These are phyloP conservation scores for Schizochytrium sp. DNA, from an alignment of 108 stramenopile genomes.

Conservation along the genomic window DNA sequence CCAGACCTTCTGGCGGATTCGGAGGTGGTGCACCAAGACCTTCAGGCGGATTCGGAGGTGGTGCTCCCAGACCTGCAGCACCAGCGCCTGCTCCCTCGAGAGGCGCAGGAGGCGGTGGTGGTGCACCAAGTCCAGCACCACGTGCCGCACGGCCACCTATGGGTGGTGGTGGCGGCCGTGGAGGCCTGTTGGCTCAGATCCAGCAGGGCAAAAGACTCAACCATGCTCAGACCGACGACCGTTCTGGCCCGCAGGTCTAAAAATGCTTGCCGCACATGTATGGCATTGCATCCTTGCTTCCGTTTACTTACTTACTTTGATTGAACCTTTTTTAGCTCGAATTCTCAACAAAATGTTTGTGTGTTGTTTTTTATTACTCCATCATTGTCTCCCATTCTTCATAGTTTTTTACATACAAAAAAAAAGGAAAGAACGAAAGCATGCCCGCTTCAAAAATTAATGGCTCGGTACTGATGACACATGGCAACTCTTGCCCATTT, in stretches of 20 bases:
- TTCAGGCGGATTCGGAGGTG: slow-evolving; percentile 1
- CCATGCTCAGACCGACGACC: neutral
- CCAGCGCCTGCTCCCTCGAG: slow-evolving; percentile 7
- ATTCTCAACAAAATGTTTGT: no score
- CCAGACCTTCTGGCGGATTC: neutral
- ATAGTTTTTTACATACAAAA: no score
- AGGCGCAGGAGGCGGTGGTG: neutral
- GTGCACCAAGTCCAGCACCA: neutral
- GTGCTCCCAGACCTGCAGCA: neutral
- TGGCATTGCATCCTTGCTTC: neutral
- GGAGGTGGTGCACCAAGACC: neutral
- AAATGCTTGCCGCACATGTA: neutral
- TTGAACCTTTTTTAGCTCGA: no score
- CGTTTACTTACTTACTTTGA: no score
- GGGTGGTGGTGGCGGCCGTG: slow-evolving; percentile 44
- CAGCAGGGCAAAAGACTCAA: slow-evolving; percentile 20
- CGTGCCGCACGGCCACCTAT: slow-evolving; percentile 8
- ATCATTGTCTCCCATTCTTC: no score
- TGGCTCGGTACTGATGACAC: no score
- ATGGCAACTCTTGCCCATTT: no score
- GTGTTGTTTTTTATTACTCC: no score
- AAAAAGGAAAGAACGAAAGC: no score
- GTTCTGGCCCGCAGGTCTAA: neutral
- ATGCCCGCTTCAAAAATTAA: no score
- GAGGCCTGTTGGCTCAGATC: slow-evolving; percentile 52